These are phyloP conservation scores for Phalaenopsis hybrid DNA, from an alignment of 116 monocot genomes.

Conservation along the genomic window DNA sequence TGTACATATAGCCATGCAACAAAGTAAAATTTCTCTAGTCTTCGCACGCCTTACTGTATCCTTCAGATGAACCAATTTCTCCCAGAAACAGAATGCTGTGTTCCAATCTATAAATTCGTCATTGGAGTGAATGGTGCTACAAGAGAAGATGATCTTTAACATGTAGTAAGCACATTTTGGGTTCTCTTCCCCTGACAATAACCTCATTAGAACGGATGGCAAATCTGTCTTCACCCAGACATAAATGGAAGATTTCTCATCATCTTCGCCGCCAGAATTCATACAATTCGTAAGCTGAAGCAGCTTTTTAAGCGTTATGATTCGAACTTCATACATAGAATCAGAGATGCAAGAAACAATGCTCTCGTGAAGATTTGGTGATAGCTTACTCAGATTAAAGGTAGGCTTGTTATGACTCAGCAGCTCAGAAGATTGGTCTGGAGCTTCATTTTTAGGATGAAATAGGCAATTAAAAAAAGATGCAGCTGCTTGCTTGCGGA, in stretches of 20 bases:
- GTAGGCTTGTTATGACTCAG: background rate
- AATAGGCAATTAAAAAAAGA: conserved; percentile 77
- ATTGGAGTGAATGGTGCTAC: conserved; percentile 35
- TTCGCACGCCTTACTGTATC: conserved; percentile 40
- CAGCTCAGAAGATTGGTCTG: conserved; percentile 15
- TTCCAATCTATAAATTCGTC: conserved; percentile 21
- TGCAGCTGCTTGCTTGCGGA: conserved; percentile 58
- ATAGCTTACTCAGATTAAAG: conserved; percentile 14
- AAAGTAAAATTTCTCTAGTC: conserved; percentile 58
- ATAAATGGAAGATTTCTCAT: conserved; percentile 13
- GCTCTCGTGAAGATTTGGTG: conserved; percentile 35
- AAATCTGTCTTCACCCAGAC: conserved; percentile 58
- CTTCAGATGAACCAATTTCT: conserved; percentile 55
- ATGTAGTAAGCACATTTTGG: conserved; percentile 82
- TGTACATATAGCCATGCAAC: conserved; percentile 86
- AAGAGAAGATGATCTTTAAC: conserved; percentile 75
- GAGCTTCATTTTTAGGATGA: conserved; percentile 18
- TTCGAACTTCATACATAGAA: conserved; percentile 75
- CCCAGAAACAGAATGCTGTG: conserved; percentile 59
- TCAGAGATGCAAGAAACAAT: conserved; percentile 55
- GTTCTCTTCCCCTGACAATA: conserved; percentile 50
- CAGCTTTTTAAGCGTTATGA: conserved; percentile 62
- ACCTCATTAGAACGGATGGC: conserved; percentile 38
- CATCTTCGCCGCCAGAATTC: conserved; percentile 1
- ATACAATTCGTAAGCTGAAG: conserved; percentile 42